Base-by-base conservation (phyloP, 2,329 filamentous ascomycete genomes). In the Fonsecaea pedrosoi region DNA sequence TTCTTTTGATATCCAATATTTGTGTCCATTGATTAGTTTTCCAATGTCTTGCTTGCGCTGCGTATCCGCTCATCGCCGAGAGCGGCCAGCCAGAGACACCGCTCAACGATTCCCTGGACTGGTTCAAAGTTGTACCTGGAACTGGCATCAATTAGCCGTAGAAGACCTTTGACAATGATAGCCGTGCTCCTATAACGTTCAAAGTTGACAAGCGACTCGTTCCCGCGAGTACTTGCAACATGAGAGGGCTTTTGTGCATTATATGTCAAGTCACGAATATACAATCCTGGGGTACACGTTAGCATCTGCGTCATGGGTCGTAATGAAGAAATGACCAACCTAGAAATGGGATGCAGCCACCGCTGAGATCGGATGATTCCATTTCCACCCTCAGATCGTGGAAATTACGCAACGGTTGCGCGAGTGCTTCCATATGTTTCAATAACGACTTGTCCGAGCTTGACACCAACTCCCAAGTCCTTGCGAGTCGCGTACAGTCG, bases 271-370 rank as follows among this genome's bases (percentile, higher is more conserved):
- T 90, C 87, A 70, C 88, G 87, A 4, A 88, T 87, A 75, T 89
- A 90, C 38, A 89, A 81, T 25, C 87, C 83, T 84, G 57, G 42
- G 12, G 12, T 13, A 25, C 2, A 6, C 21, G 38, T 72, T 61
- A 72, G 70, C 58, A 59, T 50, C 34, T 10, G n/a, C 2, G 13
- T 34, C 54, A 12, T 21, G 18, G 40, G 4, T 5, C 40, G 25
- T 10, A 6, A 25, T 10, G 7, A 7, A 18, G 18, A 9, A 5
- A 32, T 34, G 57, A 77, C 81, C 74, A 73, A 85, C 84, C 87
- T 69, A 90, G 85, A 75, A 90, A 89, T 3, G 87, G 87, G 71
- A 90, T 88, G 73, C 87, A 89, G 37, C 87, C 87, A 42, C 86
- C 83, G 54, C 87, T 85, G 10, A 84, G 76, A 67, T 82, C 82